phyloP scores from a whole-genome alignment of 2,329 filamentous ascomycete species.

The Xylaria sp. region DNA sequence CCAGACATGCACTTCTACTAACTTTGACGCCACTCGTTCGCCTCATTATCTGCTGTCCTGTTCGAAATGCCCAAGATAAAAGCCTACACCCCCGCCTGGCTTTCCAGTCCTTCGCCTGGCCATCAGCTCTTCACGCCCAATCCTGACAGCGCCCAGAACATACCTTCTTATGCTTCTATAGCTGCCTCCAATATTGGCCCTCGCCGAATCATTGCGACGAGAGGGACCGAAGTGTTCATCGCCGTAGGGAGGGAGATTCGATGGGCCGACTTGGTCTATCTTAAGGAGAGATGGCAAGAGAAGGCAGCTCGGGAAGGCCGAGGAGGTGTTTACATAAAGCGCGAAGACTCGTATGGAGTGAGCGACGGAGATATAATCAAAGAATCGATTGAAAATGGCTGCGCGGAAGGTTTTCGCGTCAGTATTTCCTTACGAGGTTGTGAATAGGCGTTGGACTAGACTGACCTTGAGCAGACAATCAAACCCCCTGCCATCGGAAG shows the following conservation, averaged over 20 bases:
- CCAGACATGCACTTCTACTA: slow-evolving; percentile 43
- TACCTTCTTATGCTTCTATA: slow-evolving; percentile 54
- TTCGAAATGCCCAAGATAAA: slow-evolving; percentile 82
- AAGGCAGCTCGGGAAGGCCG: slow-evolving; percentile 51
- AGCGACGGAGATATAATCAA: slow-evolving; percentile 48
- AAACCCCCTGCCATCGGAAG: slow-evolving; percentile 80
- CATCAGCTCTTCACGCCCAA: slow-evolving; percentile 77
- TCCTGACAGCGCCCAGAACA: slow-evolving; percentile 51
- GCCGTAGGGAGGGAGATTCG: slow-evolving; percentile 89
- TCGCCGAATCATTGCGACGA: slow-evolving; percentile 76
- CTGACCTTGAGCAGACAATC: slow-evolving; percentile 66
- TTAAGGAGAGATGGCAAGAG: slow-evolving; percentile 73
- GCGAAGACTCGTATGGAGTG: slow-evolving; percentile 56
- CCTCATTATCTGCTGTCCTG: slow-evolving; percentile 39
- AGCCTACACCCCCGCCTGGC: slow-evolving; percentile 87
- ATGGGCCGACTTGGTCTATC: slow-evolving; percentile 84
- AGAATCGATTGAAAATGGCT: slow-evolving; percentile 44
- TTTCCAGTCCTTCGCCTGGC: slow-evolving; percentile 80
- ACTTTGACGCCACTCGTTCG: slow-evolving; percentile 29
- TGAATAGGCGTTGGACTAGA: not conserved
- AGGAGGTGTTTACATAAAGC: slow-evolving; percentile 57
- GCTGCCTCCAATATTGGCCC: slow-evolving; percentile 56
- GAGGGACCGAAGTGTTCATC: slow-evolving; percentile 89
- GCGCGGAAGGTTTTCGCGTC: slow-evolving; percentile 60
- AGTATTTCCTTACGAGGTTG: slow-evolving; percentile 22